phyloP scores from a whole-genome alignment of 75 land plant species.

The Picea glauca region DNA sequence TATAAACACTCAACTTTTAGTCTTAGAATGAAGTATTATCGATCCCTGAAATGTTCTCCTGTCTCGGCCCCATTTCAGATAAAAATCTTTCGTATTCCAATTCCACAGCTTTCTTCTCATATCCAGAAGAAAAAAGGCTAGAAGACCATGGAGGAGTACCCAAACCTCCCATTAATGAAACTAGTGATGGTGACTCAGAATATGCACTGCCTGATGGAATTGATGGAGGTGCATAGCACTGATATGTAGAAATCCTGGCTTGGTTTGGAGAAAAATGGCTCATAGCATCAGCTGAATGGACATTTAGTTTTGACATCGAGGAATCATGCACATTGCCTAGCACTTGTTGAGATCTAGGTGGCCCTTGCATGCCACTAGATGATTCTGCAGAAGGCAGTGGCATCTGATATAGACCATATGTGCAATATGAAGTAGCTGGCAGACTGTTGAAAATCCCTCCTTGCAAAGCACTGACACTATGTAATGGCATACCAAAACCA shows the following conservation, averaged over 20 bases:
- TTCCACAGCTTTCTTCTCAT: background rate
- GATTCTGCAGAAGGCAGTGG: background rate
- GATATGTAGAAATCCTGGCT: constrained; percentile 6
- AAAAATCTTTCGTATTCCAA: constrained; percentile 6
- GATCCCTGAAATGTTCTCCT: background rate
- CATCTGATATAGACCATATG: constrained; percentile 5
- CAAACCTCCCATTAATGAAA: background rate
- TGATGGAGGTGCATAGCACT: background rate
- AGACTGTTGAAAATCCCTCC: background rate
- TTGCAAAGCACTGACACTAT: background rate
- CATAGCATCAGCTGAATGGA: constrained; percentile 2
- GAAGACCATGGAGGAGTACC: background rate
- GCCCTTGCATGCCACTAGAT: background rate
- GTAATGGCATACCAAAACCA: background rate
- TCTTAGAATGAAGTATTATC: too few species aligned
- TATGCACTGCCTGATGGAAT: background rate
- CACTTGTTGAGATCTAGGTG: background rate
- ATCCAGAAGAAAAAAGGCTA: constrained; percentile 5
- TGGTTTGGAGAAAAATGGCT: background rate
- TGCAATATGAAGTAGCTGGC: background rate
- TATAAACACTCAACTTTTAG: too few species aligned
- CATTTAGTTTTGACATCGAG: background rate
- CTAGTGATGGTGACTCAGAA: constrained; percentile 2
- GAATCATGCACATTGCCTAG: background rate
- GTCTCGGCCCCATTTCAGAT: constrained; percentile 3